phyloP scores from a whole-genome alignment of 2,329 filamentous ascomycete genomes.

The Waltergamsia citrina region DNA sequence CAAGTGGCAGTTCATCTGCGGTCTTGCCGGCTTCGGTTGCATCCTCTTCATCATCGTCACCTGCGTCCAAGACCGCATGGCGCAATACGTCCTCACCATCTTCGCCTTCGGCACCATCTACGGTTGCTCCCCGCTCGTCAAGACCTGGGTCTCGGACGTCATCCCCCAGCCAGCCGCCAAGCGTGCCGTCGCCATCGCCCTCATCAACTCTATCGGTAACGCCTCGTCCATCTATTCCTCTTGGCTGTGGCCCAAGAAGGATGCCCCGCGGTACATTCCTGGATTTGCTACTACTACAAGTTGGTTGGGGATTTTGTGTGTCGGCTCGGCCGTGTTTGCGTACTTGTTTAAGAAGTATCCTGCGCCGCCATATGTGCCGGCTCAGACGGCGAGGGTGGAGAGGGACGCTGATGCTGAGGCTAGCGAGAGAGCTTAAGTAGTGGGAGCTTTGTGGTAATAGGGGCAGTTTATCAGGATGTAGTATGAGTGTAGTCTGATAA shows the following conservation, averaged over 20 bases:
- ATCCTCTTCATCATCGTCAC: constrained; percentile 14
- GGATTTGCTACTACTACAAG: constrained; percentile 8
- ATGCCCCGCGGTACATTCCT: constrained; percentile 5
- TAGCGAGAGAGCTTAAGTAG: too few species aligned
- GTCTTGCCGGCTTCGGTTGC: constrained; percentile 12
- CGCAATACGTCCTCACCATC: constrained; percentile 13
- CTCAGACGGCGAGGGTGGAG: too few species aligned
- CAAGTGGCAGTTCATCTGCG: constrained; percentile 16
- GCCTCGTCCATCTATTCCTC: constrained; percentile 6
- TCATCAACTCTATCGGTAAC: constrained; percentile 51
- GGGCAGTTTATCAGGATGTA: too few species aligned
- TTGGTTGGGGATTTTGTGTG: constrained; percentile 9
- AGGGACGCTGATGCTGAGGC: too few species aligned
- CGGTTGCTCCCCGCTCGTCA: constrained; percentile 13
- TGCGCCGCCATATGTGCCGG: too few species aligned
- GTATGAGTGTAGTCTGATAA: too few species aligned
- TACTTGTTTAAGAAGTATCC: constrained; percentile 9
- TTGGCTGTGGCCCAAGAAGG: constrained; percentile 6
- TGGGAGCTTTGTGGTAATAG: too few species aligned
- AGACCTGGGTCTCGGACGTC: constrained; percentile 11
- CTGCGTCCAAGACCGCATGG: constrained; percentile 6
- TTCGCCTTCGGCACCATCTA: constrained; percentile 17
- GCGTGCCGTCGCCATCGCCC: constrained; percentile 55
- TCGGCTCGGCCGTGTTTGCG: constrained; percentile 5
- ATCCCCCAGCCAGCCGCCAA: constrained; percentile 21